phyloP scores from a whole-genome alignment of 1,284 basidiomycete genomes.

The Taiwanofungus camphoratus region DNA sequence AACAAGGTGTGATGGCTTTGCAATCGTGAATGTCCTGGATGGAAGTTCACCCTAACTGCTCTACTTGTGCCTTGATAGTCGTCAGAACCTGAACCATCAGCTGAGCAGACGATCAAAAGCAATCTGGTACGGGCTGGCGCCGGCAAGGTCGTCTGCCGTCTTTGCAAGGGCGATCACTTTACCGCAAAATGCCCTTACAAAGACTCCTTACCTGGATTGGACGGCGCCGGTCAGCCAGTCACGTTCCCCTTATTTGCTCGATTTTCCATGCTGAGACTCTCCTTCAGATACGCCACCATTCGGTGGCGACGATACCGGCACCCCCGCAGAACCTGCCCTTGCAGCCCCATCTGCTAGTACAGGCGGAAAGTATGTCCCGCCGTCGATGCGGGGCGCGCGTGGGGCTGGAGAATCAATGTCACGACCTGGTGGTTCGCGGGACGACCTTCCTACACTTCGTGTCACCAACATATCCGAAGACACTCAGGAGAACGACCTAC shows the following conservation, averaged over 20 bases:
- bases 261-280: slow-evolving; percentile 10
- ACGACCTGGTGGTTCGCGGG: slow-evolving; percentile 53
- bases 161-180: slow-evolving; percentile 97
- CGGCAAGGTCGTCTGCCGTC: slow-evolving; percentile 88
- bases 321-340: slow-evolving; percentile 38
- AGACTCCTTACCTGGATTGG: slow-evolving; percentile 82
- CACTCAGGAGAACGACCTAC: slow-evolving; percentile 90
- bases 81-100: slow-evolving; percentile 62
- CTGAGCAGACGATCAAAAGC: slow-evolving; percentile 67
- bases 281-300: slow-evolving; percentile 39
- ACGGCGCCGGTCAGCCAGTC: slow-evolving; percentile 57
- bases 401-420: slow-evolving; percentile 84
- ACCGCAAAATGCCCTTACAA: slow-evolving; percentile 99
- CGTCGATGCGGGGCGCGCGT: slow-evolving; percentile 76
- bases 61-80: slow-evolving; percentile 26
- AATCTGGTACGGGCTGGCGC: slow-evolving; percentile 68
- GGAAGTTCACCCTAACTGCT: neutral
- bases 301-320: slow-evolving; percentile 46
- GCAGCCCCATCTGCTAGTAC: slow-evolving; percentile 32
- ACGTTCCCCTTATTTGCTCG: slow-evolving; percentile 20
- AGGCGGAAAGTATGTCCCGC: slow-evolving; percentile 88
- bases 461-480: slow-evolving; percentile 98
- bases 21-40: neutral
- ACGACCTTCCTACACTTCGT: slow-evolving; percentile 94
- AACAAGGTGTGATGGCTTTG: slow-evolving; percentile 55